Conservation (phyloP, 2,329 filamentous ascomycete species). For the Conoideocrella luteorostrata region DNA sequence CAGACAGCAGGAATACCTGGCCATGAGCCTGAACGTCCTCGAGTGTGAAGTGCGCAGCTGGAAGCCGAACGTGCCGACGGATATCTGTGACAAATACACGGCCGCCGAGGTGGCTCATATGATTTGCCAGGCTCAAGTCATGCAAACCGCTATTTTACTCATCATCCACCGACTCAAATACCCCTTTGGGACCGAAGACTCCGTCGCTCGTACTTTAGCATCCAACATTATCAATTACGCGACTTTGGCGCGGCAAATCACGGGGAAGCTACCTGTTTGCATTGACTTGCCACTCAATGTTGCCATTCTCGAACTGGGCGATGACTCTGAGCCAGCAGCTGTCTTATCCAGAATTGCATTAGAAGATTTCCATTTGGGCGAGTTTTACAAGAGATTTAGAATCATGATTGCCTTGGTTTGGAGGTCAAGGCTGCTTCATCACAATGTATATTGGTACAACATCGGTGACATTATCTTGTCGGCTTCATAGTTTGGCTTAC, state of each 20-base stretch:
- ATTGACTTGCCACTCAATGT: conserved; percentile 16
- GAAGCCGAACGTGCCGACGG: conserved; percentile 16
- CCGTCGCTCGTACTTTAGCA: conserved; percentile 1
- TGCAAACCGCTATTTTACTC: conserved; percentile 17
- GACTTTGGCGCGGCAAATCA: conserved; percentile 13
- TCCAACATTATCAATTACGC: conserved; percentile 18
- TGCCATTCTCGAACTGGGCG: conserved; percentile 18
- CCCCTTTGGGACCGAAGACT: conserved; percentile 10
- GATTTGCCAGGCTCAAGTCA: conserved; percentile 21
- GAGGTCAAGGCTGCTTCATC: no score
- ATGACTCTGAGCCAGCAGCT: conserved; percentile 10
- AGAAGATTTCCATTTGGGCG: no score
- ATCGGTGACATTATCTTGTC: no score
- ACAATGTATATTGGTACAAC: no score
- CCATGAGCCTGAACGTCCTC: conserved; percentile 8
- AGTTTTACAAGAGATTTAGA: no score
- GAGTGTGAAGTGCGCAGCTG: conserved; percentile 13
- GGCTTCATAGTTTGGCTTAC: no score
- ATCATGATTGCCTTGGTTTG: no score
- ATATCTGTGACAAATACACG: conserved; percentile 14
- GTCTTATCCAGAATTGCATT: no score
- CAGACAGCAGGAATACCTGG: no score
- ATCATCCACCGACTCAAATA: conserved; percentile 18
- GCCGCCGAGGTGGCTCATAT: conserved; percentile 20
- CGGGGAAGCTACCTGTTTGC: conserved; percentile 14